Conservation (phyloP, 495 filamentous ascomycete genomes). For the Filosporella fistucella region DNA sequence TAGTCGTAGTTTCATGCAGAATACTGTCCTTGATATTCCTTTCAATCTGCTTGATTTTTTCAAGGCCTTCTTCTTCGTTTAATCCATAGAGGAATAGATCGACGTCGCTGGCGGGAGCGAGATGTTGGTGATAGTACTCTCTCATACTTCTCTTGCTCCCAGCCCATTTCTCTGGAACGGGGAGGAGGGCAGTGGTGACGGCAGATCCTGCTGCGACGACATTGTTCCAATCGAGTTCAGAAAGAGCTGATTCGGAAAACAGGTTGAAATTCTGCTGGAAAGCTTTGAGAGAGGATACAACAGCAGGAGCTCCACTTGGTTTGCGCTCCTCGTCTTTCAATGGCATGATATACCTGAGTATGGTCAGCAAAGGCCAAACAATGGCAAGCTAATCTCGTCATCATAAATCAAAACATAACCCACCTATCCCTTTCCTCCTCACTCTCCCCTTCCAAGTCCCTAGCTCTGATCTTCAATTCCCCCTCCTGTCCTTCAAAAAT, state of each 20-base stretch:
- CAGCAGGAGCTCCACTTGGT: conserved; percentile 53
- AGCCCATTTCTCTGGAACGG: conserved; percentile 60
- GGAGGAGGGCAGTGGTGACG: conserved; percentile 68
- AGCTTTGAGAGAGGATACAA: conserved; percentile 58
- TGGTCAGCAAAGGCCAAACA: no score
- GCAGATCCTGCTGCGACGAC: conserved; percentile 73
- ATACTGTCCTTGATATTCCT: conserved; percentile 62
- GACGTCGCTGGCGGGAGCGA: conserved; percentile 78
- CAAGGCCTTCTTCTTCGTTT: conserved; percentile 63
- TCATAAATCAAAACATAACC: no score
- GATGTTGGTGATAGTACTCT: conserved; percentile 72
- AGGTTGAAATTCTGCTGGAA: conserved; percentile 73
- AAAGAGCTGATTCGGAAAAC: conserved; percentile 63
- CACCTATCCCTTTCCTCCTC: conserved; percentile 59
- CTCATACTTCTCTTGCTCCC: conserved; percentile 61
- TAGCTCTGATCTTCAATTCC: conserved; percentile 55
- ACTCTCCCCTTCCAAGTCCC: conserved; percentile 54
- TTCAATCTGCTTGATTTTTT: conserved; percentile 81
- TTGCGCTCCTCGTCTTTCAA: conserved; percentile 56
- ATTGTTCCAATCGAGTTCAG: conserved; percentile 53
- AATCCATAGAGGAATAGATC: conserved; percentile 81
- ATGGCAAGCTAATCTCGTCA: no score
- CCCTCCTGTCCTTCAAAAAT: conserved; percentile 57
- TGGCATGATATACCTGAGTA: no score
- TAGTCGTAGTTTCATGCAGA: conserved; percentile 67